Base-by-base conservation (phyloP, 176 grass and related monocot species). In the Alloteropsis semialata region DNA sequence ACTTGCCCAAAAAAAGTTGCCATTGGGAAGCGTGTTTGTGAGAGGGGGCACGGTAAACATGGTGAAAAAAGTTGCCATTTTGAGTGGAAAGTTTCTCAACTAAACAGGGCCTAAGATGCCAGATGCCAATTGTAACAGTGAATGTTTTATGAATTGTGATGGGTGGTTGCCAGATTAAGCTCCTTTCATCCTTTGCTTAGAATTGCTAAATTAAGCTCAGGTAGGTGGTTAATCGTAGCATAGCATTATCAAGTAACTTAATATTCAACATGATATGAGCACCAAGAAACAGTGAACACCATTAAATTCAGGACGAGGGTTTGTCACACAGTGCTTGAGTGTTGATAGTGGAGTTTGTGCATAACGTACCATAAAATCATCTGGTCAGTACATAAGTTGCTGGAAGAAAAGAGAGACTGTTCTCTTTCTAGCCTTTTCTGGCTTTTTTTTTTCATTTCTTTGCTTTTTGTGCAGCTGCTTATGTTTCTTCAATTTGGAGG, bases 401-500 rank as follows among this genome's bases (percentile, higher is more conserved):
- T 89, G 34, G 60, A 67, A 73, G 38, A 22, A 32, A 33, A 51
- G 16, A 75, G 1, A 30, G 17, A 67, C 14, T 2, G 17, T 43
- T 39, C 64, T 3, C 14, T 34, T 41, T 13, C 1, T n/a, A 38
- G 33, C 70, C 3, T 77, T 84, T 57, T 70, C 32, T 69, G 19
- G 13, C 10, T 27, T 29, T 36, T 14, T n/a, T 45, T 59, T 45
- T 59, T 19, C 0, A 1, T 68, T 25, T 46, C 72, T 4, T 27
- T 91, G 58, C 17, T 67, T 65, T 75, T 69, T 82, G 13, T 78
- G 64, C 89, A 99, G 97, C 81, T 92, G 50, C 93, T 99, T 76
- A 94, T 90, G 78, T 92, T 99, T 92, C 82, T 99, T 28, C 97
- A 99, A 96, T 99, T 99, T 83, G 97, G 93, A 94, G 97, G 93